Evolutionary conservation across 768 basidiomycete genomes (phyloP).

Genomic region (Russula brevipes): DNA sequence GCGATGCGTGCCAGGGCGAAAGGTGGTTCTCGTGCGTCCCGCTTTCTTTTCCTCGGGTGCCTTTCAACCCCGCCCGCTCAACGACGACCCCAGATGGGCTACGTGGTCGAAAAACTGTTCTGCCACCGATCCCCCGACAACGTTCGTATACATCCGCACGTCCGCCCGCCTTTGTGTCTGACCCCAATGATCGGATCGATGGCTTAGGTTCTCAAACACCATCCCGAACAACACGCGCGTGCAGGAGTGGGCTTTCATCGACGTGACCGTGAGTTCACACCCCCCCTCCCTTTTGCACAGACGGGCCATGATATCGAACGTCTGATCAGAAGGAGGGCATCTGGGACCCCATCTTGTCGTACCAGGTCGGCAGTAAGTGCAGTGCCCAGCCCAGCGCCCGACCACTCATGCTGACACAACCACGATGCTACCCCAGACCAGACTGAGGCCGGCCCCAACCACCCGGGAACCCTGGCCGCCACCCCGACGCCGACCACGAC

Average conservation of each 20-base stretch:
- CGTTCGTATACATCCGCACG: not conserved
- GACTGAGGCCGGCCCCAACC: not conserved
- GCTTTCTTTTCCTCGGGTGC: no score
- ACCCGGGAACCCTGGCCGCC: not conserved
- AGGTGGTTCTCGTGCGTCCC: conserved; percentile 23
- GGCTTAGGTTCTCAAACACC: conserved; percentile 2
- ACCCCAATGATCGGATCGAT: not conserved
- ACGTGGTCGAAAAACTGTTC: conserved; percentile 1
- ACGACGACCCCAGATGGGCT: conserved; percentile 1
- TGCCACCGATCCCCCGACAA: not conserved
- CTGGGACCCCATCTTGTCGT: conserved; percentile 8
- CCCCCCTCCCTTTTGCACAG: no score
- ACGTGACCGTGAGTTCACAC: conserved; percentile 9
- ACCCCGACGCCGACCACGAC: conserved; percentile 5
- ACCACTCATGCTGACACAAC: no score
- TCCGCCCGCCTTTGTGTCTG: not conserved
- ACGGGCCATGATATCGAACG: no score
- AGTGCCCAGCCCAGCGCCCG: no score
- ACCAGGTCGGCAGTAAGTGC: conserved; percentile 10
- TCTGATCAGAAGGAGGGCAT: not conserved
- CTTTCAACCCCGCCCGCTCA: not conserved
- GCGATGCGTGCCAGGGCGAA: conserved; percentile 32
- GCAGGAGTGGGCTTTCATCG: conserved; percentile 13
- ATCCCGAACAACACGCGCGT: conserved; percentile 6
- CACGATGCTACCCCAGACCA: not conserved